Conservation (phyloP, 768 basidiomycete species). For the Leccinum imitatum region DNA sequence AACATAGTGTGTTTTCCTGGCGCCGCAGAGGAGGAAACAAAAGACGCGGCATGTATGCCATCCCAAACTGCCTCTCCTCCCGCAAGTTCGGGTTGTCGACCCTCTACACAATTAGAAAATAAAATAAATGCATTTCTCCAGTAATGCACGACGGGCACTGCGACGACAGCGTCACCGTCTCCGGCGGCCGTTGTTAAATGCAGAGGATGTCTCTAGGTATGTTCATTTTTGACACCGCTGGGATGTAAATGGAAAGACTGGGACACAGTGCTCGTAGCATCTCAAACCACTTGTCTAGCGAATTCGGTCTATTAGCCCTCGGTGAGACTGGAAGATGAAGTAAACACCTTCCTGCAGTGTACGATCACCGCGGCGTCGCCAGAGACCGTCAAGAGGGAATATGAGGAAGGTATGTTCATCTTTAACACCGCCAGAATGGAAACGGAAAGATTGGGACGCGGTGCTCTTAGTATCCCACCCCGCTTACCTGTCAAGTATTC, state of each 20-base stretch:
- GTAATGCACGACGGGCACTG: neutral
- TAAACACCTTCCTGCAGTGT: conserved; percentile 1
- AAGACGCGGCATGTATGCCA: neutral
- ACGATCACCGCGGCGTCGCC: neutral
- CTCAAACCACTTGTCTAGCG: neutral
- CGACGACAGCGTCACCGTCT: neutral
- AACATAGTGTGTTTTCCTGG: conserved; percentile 9
- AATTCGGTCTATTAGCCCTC: neutral
- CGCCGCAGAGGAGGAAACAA: conserved; percentile 2
- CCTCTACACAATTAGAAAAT: conserved; percentile 6
- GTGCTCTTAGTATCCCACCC: neutral
- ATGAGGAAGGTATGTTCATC: no score
- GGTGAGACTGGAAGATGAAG: neutral
- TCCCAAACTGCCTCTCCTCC: neutral
- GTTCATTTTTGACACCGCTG: neutral
- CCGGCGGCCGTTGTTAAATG: conserved; percentile 6
- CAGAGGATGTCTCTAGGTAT: conserved; percentile 13
- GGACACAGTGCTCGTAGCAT: neutral
- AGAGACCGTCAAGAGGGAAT: neutral
- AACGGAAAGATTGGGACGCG: neutral
- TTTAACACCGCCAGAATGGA: no score
- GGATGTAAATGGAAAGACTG: neutral
- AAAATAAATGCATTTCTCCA: conserved; percentile 1
- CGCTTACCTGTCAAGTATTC: neutral
- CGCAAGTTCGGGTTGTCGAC: no score